Evolutionary conservation across 441 rosid species (phyloP).

Genomic region (Macaranga tanarius): DNA sequence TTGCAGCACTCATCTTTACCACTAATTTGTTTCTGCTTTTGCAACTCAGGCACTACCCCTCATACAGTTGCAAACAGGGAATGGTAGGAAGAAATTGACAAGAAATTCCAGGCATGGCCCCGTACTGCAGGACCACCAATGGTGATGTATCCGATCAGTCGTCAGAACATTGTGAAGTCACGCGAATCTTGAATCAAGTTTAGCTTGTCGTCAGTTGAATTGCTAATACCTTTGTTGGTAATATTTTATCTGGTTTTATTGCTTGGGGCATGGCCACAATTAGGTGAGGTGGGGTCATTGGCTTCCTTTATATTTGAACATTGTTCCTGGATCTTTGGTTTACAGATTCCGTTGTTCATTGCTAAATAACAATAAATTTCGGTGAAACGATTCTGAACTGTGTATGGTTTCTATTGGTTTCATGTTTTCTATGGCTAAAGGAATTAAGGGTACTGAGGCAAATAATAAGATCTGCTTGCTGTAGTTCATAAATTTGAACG

Average conservation of each 20-base stretch:
- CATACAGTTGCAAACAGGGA: conserved; percentile 56
- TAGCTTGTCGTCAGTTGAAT: too few species aligned
- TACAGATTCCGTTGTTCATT: background rate
- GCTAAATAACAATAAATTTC: conserved; percentile 15
- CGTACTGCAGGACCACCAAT: conserved; percentile 85
- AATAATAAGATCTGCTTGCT: background rate
- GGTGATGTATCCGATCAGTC: conserved; percentile 86
- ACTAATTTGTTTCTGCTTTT: background rate
- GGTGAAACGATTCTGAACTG: background rate
- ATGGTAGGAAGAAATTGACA: conserved; percentile 82
- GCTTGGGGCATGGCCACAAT: conserved; percentile 1
- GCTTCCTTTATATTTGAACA: background rate
- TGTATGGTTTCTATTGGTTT: background rate
- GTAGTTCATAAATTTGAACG: background rate
- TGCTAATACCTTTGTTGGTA: background rate
- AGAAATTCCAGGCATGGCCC: conserved; percentile 94
- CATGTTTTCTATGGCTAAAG: background rate
- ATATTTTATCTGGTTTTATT: conserved; percentile 17
- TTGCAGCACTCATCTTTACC: background rate
- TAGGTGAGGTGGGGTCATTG: conserved; percentile 1
- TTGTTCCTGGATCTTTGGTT: conserved; percentile 12
- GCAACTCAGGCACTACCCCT: conserved; percentile 60
- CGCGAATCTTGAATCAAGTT: conserved; percentile 28
- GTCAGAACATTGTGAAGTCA: conserved; percentile 79
- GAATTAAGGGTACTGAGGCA: background rate